Base-by-base conservation (phyloP, 129 eudicot species). In the Arctium minus region DNA sequence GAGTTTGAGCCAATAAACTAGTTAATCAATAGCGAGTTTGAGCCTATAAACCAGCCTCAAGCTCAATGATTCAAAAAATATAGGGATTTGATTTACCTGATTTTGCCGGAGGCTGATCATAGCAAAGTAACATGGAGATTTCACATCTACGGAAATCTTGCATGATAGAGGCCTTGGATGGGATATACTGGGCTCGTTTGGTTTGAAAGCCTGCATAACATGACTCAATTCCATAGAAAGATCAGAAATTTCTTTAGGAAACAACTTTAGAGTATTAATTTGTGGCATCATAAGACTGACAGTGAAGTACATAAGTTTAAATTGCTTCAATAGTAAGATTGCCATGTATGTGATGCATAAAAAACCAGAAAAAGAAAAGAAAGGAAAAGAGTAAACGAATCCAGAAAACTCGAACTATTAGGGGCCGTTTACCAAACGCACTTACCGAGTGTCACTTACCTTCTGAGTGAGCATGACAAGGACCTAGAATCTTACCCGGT, bases 61-160 rank as follows among this genome's bases (percentile, higher is more conserved):
- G 29, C 29, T 60, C 68, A n/a, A 60, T 60, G 13, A 60, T 17
- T 60, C 9, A 60, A 5, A 17, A 60, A 17, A 42, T 84, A 31
- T 79, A 80, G 29, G 53, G 69, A 18, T 10, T 29, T 70, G 4
- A 29, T 50, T 17, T 83, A 77, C 78, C 73, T 82, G 76, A 53
- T 17, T 68, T 48, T 53, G 32, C 60, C 35, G 18, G 72, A 83
- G 31, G 40, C 75, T 78, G 74, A 42, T 78, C 74, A 60, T 72
- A 71, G 78, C 0, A 13, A 75, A 40, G 53, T 33, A 48, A 71
- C 48, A 48, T 33, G 78, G 31, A 79, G 65, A 70, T 80, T 13
- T 71, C 67, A 33, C 70, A 56, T 72, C 62, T 80, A 80, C 70
- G 10, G 15, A 39, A 68, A 81, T 31, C 12, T 22, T 64, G 29